Percentiles rank a stretch among this genome's conserved stretches.
Evolutionary conservation across 2,329 filamentous ascomycete species (phyloP).

Genomic region (Chaetothyriales sp.): DNA sequence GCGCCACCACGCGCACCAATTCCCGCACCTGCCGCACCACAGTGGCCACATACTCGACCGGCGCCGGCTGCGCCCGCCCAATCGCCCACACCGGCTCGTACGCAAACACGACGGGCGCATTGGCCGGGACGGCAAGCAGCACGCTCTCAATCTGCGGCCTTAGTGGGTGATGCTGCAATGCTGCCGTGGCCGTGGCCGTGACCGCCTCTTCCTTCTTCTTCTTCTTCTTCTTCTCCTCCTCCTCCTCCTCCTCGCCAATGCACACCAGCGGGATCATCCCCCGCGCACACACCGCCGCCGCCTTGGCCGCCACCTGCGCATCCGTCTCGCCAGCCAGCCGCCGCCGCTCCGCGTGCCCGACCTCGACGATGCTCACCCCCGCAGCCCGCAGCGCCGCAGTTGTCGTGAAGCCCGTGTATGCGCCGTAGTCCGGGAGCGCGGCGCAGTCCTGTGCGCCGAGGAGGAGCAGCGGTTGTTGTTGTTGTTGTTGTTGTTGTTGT

Average conservation of each 20-base stretch:
- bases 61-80: conserved; percentile 56
- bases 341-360: conserved; percentile 68
- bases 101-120: conserved; percentile 58
- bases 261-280: conserved; percentile 66
- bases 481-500: conserved; percentile 20
- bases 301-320: conserved; percentile 50
- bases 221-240: conserved; percentile 33
- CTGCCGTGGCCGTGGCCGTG: conserved; percentile 47
- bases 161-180: conserved; percentile 40
- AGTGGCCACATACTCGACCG: conserved; percentile 53
- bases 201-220: too few species aligned
- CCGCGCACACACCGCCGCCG: conserved; percentile 50
- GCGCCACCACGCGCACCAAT: conserved; percentile 24
- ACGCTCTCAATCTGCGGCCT: conserved; percentile 49
- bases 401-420: conserved; percentile 66
- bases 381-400: conserved; percentile 50
- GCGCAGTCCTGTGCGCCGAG: conserved; percentile 65
- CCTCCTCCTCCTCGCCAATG: conserved; percentile 52
- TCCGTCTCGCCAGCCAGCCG: conserved; percentile 63
- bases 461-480: conserved; percentile 33
- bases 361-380: conserved; percentile 57
- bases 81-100: conserved; percentile 89
- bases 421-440: conserved; percentile 48
- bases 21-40: conserved; percentile 51
- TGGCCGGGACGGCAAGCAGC: conserved; percentile 43